Evolutionary conservation across 2,329 filamentous ascomycete genomes (phyloP), one percentile per base, ranked within the genome.

Genomic region (Amauroascus verrucosus): DNA sequence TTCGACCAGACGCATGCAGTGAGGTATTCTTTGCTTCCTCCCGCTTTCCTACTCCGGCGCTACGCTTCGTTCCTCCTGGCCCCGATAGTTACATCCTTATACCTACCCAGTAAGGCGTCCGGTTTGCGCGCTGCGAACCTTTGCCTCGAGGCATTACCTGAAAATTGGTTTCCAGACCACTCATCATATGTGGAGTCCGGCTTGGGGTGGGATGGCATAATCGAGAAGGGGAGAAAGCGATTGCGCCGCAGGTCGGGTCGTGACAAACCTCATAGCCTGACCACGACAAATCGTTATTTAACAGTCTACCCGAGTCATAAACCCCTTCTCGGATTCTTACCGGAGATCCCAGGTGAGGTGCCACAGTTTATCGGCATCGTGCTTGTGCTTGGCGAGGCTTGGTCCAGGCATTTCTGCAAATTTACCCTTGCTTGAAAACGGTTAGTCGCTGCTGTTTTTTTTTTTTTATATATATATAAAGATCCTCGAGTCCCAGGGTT

Each of bases 191-290:
- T 32, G n/a, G 22, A 38, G 28, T 20, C 24, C 51, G 32, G 14
- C 16, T 26, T 38, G 43, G 51, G 43, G 43, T 53, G 51, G 51
- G 51, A 53, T 53, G 50, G 50, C 30, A 53, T 47, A 40, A 30
- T 6, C 18, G 24, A 11, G 18, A 24, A 38, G 30, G 30, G 24
- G 33, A 20, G 14, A 7, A 41, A 47, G 33, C 14, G 22, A 35
- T 40, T 44, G 49, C 16, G 38, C 28, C 30, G 47, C 41, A 53
- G n/a, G 13, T 47, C 20, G 14, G 51, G 33, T 5, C 30, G 20
- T 33, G 33, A n/a, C 30, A 6, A 18, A 13, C 35, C 24, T 35
- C 3, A 22, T 30, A 30, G 9, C 26, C 26, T 9, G 26, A 30
- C 26, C 4, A 9, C 26, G 32, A 14, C 32, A 35, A 13, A 3